Conservation (phyloP, 2,329 filamentous ascomycete species). For the Chlorencoelia australis region DNA sequence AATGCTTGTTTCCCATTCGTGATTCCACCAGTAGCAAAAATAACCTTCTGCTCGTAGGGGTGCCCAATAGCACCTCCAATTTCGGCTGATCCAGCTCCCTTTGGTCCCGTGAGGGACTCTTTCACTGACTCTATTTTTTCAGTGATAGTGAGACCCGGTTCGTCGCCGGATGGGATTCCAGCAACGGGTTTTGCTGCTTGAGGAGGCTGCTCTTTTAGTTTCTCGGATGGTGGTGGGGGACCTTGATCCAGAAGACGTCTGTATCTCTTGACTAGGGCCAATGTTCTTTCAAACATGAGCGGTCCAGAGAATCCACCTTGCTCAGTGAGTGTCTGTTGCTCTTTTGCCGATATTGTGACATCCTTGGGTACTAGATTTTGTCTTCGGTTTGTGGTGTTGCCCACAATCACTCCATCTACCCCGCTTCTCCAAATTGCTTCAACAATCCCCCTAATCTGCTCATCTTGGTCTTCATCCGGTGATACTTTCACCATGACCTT, state of each 20-base stretch:
- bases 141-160: constrained; percentile 27
- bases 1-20: constrained; percentile 78
- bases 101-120: constrained; percentile 8
- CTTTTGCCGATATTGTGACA: constrained; percentile 52
- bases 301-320: constrained; percentile 87
- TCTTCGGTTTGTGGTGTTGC: constrained; percentile 87
- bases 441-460: constrained; percentile 80
- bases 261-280: constrained; percentile 72
- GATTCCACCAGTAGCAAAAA: constrained; percentile 91
- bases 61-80: no score
- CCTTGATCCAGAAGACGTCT: constrained; percentile 53
- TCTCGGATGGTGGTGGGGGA: constrained; percentile 30
- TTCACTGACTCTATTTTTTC: constrained; percentile 26
- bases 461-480: constrained; percentile 80
- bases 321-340: constrained; percentile 60
- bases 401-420: constrained; percentile 91
- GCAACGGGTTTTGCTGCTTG: background rate
- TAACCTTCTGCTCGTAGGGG: constrained; percentile 50
- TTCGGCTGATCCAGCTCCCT: no score
- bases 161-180: constrained; percentile 10
- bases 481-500: constrained; percentile 97
- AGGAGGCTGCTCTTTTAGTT: constrained; percentile 16
- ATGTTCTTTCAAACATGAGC: constrained; percentile 72
- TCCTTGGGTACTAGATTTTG: constrained; percentile 59
- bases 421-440: constrained; percentile 74